Evolutionary conservation across 768 basidiomycete species (phyloP).

Genomic region (Suillus decipiens): DNA sequence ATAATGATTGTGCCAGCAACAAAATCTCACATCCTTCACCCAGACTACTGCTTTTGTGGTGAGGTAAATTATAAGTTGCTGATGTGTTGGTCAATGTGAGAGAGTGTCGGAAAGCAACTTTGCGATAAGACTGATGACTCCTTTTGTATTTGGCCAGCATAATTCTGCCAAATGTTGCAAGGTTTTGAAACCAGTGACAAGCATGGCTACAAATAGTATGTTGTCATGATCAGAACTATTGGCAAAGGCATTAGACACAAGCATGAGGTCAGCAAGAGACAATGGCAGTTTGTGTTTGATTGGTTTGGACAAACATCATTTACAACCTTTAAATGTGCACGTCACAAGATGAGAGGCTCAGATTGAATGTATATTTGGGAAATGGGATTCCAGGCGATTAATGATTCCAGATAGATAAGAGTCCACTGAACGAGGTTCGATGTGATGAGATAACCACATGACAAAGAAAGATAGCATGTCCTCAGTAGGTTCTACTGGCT

Average conservation of each 20-base stretch:
- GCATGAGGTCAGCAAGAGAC: not conserved
- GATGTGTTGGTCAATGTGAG: slow-evolving; percentile 2
- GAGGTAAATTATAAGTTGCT: slow-evolving; percentile 31
- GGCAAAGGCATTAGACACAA: not conserved
- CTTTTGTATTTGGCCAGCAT: slow-evolving; percentile 22
- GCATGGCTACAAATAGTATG: slow-evolving; percentile 32
- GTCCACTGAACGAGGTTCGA: no score
- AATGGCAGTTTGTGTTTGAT: not conserved
- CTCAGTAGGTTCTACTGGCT: no score
- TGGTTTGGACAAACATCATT: not conserved
- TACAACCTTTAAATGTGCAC: not conserved
- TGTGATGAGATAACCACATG: no score
- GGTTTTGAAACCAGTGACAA: slow-evolving; percentile 27
- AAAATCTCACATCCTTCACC: slow-evolving; percentile 22
- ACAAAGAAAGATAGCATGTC: no score
- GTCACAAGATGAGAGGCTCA: not conserved
- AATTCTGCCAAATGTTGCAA: slow-evolving; percentile 33
- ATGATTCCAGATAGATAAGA: no score
- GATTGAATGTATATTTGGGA: no score
- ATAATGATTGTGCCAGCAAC: not conserved
- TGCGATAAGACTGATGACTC: slow-evolving; percentile 15
- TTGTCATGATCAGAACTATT: slow-evolving; percentile 11
- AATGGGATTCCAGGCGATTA: no score
- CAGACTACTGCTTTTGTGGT: slow-evolving; percentile 40
- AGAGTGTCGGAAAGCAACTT: slow-evolving; percentile 19